Conservation (phyloP, 805 yeast species). For the Ascoidea rubescens region DNA sequence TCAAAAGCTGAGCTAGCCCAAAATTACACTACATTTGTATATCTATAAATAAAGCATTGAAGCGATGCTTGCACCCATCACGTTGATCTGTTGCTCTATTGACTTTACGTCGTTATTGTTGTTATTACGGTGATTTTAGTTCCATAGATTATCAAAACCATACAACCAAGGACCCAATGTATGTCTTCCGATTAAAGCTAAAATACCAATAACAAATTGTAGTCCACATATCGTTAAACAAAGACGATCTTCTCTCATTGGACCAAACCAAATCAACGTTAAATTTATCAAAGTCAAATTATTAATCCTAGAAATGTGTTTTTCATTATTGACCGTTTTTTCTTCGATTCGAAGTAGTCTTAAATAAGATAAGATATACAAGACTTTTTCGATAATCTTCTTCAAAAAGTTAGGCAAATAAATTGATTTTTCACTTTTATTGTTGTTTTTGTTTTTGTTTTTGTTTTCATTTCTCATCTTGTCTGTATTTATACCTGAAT, state of each 20-base stretch:
- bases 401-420: slow-evolving; percentile 15
- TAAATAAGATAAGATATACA: slow-evolving; percentile 33
- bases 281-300: slow-evolving; percentile 85
- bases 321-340: slow-evolving; percentile 12
- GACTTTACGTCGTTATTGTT: no score
- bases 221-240: slow-evolving; percentile 43
- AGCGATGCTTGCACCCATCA: no score
- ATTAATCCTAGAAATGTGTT: slow-evolving; percentile 32
- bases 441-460: neutral
- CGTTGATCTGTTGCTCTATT: no score
- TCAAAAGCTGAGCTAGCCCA: no score
- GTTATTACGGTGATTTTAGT: no score
- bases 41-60: no score
- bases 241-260: slow-evolving; percentile 70
- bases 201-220: slow-evolving; percentile 55
- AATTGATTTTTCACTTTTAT: slow-evolving; percentile 12
- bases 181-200: slow-evolving; percentile 63
- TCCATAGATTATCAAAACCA: slow-evolving; percentile 68
- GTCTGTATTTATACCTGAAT: neutral
- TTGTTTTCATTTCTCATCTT: neutral
- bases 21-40: no score
- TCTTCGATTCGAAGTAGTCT: slow-evolving; percentile 33
- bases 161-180: slow-evolving; percentile 74
- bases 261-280: slow-evolving; percentile 76
- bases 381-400: slow-evolving; percentile 15